These are phyloP conservation scores for Wallemia ichthyophaga DNA, from an alignment of 1,284 basidiomycete genomes.

Conservation along the genomic window DNA sequence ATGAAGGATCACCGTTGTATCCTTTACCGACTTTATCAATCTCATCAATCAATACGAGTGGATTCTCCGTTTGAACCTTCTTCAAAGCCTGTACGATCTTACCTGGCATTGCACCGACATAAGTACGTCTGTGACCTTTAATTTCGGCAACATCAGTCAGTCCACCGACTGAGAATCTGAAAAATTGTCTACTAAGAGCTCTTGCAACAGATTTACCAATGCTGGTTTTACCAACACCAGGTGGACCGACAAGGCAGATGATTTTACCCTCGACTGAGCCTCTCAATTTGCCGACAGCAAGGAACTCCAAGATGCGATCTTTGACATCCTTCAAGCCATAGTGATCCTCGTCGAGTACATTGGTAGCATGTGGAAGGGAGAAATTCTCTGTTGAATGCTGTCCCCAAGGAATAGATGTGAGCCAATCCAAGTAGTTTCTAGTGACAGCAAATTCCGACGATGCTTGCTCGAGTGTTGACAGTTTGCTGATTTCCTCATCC, in stretches of 20 bases:
- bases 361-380: slow-evolving; percentile 30
- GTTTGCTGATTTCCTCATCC: slow-evolving; percentile 38
- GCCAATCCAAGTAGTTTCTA: slow-evolving; percentile 81
- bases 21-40: slow-evolving; percentile 96
- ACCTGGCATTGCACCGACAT: slow-evolving; percentile 31
- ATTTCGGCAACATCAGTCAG: slow-evolving; percentile 95
- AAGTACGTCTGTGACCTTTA: slow-evolving; percentile 88
- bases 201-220: slow-evolving; percentile 84
- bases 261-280: slow-evolving; percentile 97
- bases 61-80: slow-evolving; percentile 88
- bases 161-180: slow-evolving; percentile 88
- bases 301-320: slow-evolving; percentile 87
- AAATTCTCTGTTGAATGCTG: neutral
- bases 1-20: slow-evolving; percentile 81
- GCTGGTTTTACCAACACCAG: slow-evolving; percentile 84
- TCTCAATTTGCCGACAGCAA: slow-evolving; percentile 80
- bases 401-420: slow-evolving; percentile 34
- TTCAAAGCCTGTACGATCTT: slow-evolving; percentile 96
- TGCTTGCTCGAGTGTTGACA: slow-evolving; percentile 58
- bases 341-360: slow-evolving; percentile 79
- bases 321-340: slow-evolving; percentile 90
- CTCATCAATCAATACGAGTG: slow-evolving; percentile 83
- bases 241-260: slow-evolving; percentile 81
- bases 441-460: slow-evolving; percentile 28
- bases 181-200: slow-evolving; percentile 59